These are phyloP conservation scores for Psidium friedrichsthalianum DNA, from an alignment of 345 rosid genomes.

Conservation along the genomic window DNA sequence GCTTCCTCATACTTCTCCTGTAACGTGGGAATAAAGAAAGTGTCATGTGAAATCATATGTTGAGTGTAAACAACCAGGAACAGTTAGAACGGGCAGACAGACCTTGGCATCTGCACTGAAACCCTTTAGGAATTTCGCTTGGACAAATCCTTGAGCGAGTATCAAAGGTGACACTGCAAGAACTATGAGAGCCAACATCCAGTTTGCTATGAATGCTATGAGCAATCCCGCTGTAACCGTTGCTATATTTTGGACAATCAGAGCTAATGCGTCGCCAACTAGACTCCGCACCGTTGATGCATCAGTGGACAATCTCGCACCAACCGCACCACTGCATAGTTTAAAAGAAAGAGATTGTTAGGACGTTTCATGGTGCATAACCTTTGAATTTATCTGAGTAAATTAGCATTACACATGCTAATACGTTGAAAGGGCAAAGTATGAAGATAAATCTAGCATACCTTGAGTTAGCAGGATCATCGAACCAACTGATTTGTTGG, in stretches of 20 bases:
- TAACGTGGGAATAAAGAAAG: not conserved
- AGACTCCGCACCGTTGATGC: constrained; percentile 40
- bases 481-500: constrained; percentile 86
- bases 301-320: constrained; percentile 57
- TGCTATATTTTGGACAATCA: constrained; percentile 36
- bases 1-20: constrained; percentile 65
- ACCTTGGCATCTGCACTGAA: constrained; percentile 54
- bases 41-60: not conserved
- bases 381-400: not conserved
- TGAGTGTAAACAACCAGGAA: not conserved
- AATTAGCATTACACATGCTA: not conserved
- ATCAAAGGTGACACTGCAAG: constrained; percentile 32
- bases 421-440: not conserved
- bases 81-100: not conserved
- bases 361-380: not conserved
- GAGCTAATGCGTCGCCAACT: constrained; percentile 48
- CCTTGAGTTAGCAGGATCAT: constrained; percentile 70
- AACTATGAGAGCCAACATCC: constrained; percentile 38
- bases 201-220: constrained; percentile 47
- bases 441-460: not conserved
- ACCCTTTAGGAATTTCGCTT: constrained; percentile 33
- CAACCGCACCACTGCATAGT: constrained; percentile 45
- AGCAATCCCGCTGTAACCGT: constrained; percentile 32
- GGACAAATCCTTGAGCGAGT: constrained; percentile 25
- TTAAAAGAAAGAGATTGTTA: not conserved